Evolutionary conservation across 1,284 basidiomycete genomes (phyloP).

Genomic region (Cutaneotrichosporon cavernicola): DNA sequence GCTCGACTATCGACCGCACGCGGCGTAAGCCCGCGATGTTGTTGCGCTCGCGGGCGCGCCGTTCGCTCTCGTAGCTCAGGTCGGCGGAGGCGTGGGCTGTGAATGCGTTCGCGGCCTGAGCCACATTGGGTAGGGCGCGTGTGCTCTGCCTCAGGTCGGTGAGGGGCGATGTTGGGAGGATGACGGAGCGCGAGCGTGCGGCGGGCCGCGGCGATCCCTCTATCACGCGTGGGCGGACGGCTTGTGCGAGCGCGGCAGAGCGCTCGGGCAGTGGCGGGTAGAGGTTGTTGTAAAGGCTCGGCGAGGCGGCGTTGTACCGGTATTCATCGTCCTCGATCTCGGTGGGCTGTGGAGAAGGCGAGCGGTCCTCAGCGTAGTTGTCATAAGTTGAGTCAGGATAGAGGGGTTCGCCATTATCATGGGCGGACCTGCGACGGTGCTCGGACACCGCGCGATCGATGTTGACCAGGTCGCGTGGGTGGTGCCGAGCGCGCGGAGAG

Average conservation of each 20-base stretch:
- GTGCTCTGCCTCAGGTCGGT: neutral
- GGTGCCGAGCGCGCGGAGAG: neutral
- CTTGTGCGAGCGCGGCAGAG: slow-evolving; percentile 3
- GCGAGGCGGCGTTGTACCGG: slow-evolving; percentile 7
- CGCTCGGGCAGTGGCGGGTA: slow-evolving; percentile 16
- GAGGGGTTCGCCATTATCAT: neutral
- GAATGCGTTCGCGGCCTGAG: slow-evolving; percentile 1
- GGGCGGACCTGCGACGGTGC: neutral
- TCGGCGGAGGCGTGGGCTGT: slow-evolving; percentile 15
- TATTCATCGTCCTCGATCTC: slow-evolving; percentile 13
- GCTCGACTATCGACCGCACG: slow-evolving; percentile 13
- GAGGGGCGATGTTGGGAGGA: neutral
- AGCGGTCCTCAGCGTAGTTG: neutral
- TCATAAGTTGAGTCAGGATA: neutral
- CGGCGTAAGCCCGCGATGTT: slow-evolving; percentile 11
- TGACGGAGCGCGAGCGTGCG: slow-evolving; percentile 1
- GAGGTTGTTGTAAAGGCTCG: slow-evolving; percentile 13
- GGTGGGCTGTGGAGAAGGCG: slow-evolving; percentile 4
- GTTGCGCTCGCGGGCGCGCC: slow-evolving; percentile 18
- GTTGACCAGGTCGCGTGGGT: slow-evolving; percentile 3
- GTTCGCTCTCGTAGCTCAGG: slow-evolving; percentile 15
- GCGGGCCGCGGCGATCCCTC: slow-evolving; percentile 16
- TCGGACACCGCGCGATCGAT: neutral
- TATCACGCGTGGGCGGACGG: neutral
- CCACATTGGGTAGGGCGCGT: neutral